Evolutionary conservation across 2,329 filamentous ascomycete species (phyloP).

Genomic region (Beauveria varroae): DNA sequence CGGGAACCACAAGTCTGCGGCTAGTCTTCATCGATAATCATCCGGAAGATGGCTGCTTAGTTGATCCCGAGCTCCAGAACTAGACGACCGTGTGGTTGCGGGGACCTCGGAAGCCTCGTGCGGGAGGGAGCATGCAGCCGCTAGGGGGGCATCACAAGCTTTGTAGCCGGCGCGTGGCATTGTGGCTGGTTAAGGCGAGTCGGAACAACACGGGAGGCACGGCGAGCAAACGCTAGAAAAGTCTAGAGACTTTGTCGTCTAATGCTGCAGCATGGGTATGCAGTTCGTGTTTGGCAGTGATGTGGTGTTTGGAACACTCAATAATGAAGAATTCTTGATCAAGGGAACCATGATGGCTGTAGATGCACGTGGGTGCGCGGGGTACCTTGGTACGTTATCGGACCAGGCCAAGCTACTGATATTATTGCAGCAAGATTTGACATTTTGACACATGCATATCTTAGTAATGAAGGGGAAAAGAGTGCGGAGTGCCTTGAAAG

Average conservation of each 20-base stretch:
- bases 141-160: neutral
- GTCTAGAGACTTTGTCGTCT: neutral
- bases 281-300: neutral
- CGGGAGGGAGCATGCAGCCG: neutral
- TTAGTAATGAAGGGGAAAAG: neutral
- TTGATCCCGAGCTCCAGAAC: neutral
- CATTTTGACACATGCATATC: neutral
- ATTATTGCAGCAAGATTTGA: neutral
- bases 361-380: too few species aligned
- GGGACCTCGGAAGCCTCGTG: neutral
- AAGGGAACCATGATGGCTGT: neutral
- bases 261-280: neutral
- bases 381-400: too few species aligned
- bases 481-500: neutral
- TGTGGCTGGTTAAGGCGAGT: neutral
- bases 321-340: too few species aligned
- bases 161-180: neutral
- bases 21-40: slow-evolving; percentile 1
- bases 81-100: neutral
- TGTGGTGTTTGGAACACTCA: too few species aligned
- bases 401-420: neutral
- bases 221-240: neutral
- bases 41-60: neutral
- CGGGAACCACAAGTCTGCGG: neutral
- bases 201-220: slow-evolving; percentile 3